Conservation (phyloP, 1,284 basidiomycete genomes). For the Malassezia sympodialis region DNA sequence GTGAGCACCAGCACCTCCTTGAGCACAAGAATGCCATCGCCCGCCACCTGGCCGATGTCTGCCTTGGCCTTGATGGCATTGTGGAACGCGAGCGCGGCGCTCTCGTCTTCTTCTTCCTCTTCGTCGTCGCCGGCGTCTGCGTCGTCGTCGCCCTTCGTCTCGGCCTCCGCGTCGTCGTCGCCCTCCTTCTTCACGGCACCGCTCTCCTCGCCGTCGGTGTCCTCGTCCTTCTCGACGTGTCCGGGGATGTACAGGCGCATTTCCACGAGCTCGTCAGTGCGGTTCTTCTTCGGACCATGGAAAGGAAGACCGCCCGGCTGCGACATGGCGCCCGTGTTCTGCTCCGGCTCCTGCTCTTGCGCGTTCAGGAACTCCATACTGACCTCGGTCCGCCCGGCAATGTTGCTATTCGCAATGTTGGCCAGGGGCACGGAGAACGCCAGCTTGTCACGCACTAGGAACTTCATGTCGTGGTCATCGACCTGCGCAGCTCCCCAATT, state of each 20-base stretch:
- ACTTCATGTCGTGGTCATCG: constrained; percentile 71
- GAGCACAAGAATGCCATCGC: constrained; percentile 87
- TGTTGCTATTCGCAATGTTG: constrained; percentile 90
- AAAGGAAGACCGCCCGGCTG: constrained; percentile 13
- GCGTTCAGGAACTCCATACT: constrained; percentile 77
- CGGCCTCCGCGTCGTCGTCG: constrained; percentile 26
- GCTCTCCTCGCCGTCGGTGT: constrained; percentile 44
- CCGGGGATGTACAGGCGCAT: constrained; percentile 95
- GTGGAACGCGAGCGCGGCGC: constrained; percentile 91
- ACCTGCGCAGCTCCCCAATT: constrained; percentile 73
- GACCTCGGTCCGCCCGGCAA: constrained; percentile 91
- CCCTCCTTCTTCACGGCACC: constrained; percentile 18
- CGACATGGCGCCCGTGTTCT: constrained; percentile 43
- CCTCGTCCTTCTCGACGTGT: constrained; percentile 53
- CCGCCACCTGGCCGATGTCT: constrained; percentile 81
- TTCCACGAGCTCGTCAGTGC: constrained; percentile 68
- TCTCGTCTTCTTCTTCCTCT: constrained; percentile 55
- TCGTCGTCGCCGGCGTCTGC: constrained; percentile 52
- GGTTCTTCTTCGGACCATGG: constrained; percentile 24
- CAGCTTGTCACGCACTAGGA: constrained; percentile 77
- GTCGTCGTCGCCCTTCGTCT: constrained; percentile 50
- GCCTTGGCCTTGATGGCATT: constrained; percentile 93
- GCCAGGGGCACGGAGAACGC: constrained; percentile 82
- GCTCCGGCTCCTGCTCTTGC: constrained; percentile 43
- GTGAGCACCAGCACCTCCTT: constrained; percentile 94